Conservation (phyloP, 257 asterid species). For the Solanum sejunctum region DNA sequence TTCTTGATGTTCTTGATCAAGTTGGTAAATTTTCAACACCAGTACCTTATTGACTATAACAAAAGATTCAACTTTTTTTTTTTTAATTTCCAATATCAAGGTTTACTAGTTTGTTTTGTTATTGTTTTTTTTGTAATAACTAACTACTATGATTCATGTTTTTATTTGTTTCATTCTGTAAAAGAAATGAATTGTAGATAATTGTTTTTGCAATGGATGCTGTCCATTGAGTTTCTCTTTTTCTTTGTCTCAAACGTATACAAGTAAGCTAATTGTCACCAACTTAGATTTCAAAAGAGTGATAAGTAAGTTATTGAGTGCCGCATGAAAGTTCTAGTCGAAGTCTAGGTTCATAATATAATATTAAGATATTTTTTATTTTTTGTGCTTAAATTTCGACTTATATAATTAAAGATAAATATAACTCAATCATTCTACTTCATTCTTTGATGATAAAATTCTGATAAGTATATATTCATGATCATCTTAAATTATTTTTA, state of each 20-base stretch:
- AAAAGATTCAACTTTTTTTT: not conserved
- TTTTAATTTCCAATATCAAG: not conserved
- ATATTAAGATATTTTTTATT: not conserved
- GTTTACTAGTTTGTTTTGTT: not conserved
- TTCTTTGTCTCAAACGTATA: not conserved
- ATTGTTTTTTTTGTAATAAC: not conserved
- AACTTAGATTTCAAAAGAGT: too few relatives aligned
- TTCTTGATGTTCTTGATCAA: constrained; percentile 75
- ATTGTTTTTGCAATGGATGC: not conserved
- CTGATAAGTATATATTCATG: not conserved
- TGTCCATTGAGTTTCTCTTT: not conserved
- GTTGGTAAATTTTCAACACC: constrained; percentile 45
- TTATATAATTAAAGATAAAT: accelerated
- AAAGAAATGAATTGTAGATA: not conserved
- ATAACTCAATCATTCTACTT: not conserved
- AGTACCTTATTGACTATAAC: constrained; percentile 36
- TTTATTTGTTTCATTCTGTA: not conserved
- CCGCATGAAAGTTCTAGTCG: too few relatives aligned
- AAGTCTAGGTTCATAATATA: too few relatives aligned
- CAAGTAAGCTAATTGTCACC: too few relatives aligned
- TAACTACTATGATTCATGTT: not conserved
- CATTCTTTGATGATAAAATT: too few relatives aligned
- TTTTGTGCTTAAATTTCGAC: accelerated
- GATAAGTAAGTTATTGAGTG: too few relatives aligned
- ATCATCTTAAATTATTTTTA: too few relatives aligned